These are phyloP conservation scores for Colletotrichum tamarilloi DNA, from an alignment of 2,329 filamentous ascomycete species.

Conservation along the genomic window DNA sequence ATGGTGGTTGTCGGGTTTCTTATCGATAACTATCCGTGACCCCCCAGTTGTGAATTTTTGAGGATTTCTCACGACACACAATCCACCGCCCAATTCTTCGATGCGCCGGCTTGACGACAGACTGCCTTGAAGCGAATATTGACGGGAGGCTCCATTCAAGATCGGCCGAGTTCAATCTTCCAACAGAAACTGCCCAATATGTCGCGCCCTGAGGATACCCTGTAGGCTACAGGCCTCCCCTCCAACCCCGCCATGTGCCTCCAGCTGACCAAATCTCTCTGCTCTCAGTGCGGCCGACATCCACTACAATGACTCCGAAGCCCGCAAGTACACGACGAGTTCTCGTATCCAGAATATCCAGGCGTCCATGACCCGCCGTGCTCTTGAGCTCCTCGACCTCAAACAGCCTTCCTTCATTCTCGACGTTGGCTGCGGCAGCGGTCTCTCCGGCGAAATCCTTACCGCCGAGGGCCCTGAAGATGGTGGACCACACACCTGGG, in stretches of 20 bases:
- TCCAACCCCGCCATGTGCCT: conserved; percentile 18
- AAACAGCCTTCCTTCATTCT: conserved; percentile 85
- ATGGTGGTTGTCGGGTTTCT: background rate
- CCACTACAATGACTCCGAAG: conserved; percentile 96
- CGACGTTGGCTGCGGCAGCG: conserved; percentile 96
- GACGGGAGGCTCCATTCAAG: background rate
- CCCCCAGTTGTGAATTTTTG: conserved; percentile 29
- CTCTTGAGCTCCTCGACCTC: conserved; percentile 90
- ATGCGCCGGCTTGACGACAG: conserved; percentile 24
- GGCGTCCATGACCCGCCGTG: conserved; percentile 91
- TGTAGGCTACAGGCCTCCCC: conserved; percentile 66
- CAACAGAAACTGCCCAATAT: conserved; percentile 63
- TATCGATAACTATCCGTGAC: conserved; percentile 32
- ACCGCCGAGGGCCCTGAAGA: conserved; percentile 75
- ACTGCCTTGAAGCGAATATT: background rate
- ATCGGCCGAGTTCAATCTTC: background rate
- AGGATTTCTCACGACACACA: conserved; percentile 32
- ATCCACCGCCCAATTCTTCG: conserved; percentile 22
- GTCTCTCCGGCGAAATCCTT: conserved; percentile 93
- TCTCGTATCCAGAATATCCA: conserved; percentile 97
- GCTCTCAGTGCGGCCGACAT: conserved; percentile 85
- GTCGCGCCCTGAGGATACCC: conserved; percentile 96
- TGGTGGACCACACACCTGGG: conserved; percentile 90
- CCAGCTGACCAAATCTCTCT: conserved; percentile 9
- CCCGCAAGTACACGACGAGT: conserved; percentile 96